These are phyloP conservation scores for Trichocomaceae sp. DNA, from an alignment of 2,329 filamentous ascomycete species.

Conservation along the genomic window DNA sequence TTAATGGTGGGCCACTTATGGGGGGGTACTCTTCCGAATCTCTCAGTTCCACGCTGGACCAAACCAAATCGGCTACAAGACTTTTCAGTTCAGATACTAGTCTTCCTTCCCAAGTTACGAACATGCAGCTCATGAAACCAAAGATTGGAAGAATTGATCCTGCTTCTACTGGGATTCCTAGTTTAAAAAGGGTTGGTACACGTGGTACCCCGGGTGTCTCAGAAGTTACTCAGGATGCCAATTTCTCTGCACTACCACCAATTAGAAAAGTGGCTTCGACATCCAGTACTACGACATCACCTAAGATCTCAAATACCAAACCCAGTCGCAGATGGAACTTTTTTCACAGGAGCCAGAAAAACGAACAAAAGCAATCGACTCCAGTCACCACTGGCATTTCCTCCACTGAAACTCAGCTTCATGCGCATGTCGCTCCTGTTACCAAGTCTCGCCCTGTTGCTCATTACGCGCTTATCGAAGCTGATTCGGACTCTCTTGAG, in stretches of 20 bases:
- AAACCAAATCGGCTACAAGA: conserved; percentile 15
- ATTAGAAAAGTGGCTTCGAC: conserved; percentile 5
- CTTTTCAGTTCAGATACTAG: conserved; percentile 6
- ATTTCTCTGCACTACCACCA: conserved; percentile 10
- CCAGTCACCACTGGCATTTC: conserved; percentile 13
- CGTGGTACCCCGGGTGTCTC: not conserved
- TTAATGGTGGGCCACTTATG: conserved; percentile 17
- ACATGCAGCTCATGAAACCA: conserved; percentile 1
- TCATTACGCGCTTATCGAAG: conserved; percentile 53
- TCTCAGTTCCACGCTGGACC: conserved; percentile 23
- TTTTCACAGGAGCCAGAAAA: conserved; percentile 44
- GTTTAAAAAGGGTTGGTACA: not conserved
- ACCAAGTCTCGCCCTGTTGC: conserved; percentile 43
- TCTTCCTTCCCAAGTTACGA: conserved; percentile 3
- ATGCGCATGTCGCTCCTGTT: conserved; percentile 35
- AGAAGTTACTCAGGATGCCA: conserved; percentile 6
- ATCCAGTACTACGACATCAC: conserved; percentile 2
- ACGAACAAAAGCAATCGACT: conserved; percentile 20
- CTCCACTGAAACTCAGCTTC: conserved; percentile 27
- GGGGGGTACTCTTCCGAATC: conserved; percentile 31
- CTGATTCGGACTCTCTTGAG: conserved; percentile 35
- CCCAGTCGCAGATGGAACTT: conserved; percentile 51
- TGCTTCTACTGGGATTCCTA: conserved; percentile 4
- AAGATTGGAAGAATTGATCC: conserved; percentile 3
- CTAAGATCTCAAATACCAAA: conserved; percentile 22